phyloP scores from a whole-genome alignment of 2,329 filamentous ascomycete species.

The Orbilia quercus region DNA sequence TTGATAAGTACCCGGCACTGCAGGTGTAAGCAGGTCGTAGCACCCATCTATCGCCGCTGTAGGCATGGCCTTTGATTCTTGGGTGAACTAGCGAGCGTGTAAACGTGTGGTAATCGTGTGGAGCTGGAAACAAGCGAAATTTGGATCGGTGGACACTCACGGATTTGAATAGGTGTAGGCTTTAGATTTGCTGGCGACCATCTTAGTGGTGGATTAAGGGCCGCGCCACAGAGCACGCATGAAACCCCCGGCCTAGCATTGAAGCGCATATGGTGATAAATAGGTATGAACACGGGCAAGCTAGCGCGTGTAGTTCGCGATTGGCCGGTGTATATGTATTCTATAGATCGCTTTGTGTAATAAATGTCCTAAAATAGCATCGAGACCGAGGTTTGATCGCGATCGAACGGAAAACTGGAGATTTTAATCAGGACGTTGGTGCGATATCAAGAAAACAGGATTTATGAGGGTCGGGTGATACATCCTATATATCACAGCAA shows the following conservation, averaged over 20 bases:
- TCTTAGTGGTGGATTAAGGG: neutral
- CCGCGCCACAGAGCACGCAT: slow-evolving; percentile 22
- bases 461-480: too few species aligned
- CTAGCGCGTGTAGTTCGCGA: too few species aligned
- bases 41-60: slow-evolving; percentile 2
- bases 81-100: slow-evolving; percentile 20
- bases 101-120: neutral
- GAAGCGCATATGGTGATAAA: too few species aligned
- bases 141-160: slow-evolving; percentile 10
- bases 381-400: too few species aligned
- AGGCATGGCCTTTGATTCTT: slow-evolving; percentile 26
- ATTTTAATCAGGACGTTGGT: too few species aligned
- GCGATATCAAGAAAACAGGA: too few species aligned
- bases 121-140: neutral
- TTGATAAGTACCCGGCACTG: neutral
- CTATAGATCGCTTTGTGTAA: too few species aligned
- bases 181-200: neutral
- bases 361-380: too few species aligned
- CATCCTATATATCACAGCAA: too few species aligned
- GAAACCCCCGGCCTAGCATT: slow-evolving; percentile 39
- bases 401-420: too few species aligned
- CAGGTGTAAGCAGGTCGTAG: slow-evolving; percentile 4
- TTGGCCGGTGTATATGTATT: neutral
- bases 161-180: neutral
- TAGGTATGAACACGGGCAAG: too few species aligned